Base-by-base conservation (phyloP, 441 rosid species). In the Gossypium armourianum region DNA sequence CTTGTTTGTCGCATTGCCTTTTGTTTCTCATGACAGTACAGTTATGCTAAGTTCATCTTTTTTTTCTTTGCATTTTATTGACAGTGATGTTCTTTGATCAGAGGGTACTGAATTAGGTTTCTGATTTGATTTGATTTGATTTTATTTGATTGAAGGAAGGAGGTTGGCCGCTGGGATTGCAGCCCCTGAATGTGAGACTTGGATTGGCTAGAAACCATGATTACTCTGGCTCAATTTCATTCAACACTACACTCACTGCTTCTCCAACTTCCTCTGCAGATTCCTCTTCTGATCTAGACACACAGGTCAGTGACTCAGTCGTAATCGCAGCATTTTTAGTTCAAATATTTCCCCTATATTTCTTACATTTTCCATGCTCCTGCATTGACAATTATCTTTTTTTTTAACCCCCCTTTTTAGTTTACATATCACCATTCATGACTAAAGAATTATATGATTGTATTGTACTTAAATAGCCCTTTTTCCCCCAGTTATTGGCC, bases 141-240 rank as follows among this genome's bases (percentile, higher is more conserved):
- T 10, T 75, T 76, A 72, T 75, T 77, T 72, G 62, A 71, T 71
- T 72, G 26, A 56, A 87, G 86, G 86, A 85, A 71, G 87, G 80
- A 56, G 91, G 87, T 0, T 87, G 88, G 87, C 89, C 88, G 13
- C 77, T 83, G 73, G 91, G 87, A 13, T 68, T 87, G 83, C 88
- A 79, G 67, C 89, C 84, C 1, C 72, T 87, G 77, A 85, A 80
- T 72, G 78, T 21, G 66, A 85, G 87, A 76, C 79, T 76, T 23
- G 84, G 80, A 10, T 28, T 84, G 61, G 63, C 58, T 19, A 69
- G 80, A 71, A 82, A 36, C 77, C 59, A 72, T 72, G 81, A 77
- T 52, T 59, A 55, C 54, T 74, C 80, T 23, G 83, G 88, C 19
- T 87, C 89, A 59, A 71, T 81, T 3, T 82, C 87, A 45, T 82